Evolutionary conservation across 352 stramenopile species (phyloP), one percentile per base, ranked within the genome.

Genomic region (Globisporangium echinulatum): DNA sequence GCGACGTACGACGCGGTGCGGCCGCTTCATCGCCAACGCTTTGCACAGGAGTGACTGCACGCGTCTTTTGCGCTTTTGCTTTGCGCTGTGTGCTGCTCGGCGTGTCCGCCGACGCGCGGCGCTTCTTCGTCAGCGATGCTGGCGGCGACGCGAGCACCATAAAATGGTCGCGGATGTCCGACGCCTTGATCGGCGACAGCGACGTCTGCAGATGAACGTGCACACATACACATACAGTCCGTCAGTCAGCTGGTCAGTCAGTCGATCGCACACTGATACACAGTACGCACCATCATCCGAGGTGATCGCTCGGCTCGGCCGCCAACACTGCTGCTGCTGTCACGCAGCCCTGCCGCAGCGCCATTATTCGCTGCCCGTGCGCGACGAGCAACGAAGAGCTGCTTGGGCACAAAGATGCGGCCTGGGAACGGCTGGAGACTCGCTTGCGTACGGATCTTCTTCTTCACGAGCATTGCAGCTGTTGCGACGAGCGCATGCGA

Each of bases 391-490:
- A 37, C 64, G 49, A 66, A 92, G 14, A 95, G 63, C 55, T 92
- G 72, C 53, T 87, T 92, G 0, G 86, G 86, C 15, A 95, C 63
- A 59, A 81, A 95, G 46, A 95, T 93, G 58, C 82, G 85, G 7
- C 86, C 86, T 4, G 86, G 86, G 47, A 88, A 96, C 19, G 84
- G 61, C 63, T 90, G 88, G 52, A 96, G 59, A 62, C 92, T 92
- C 9, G 79, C 85, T 62, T 90, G 84, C 4, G 85, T 90, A 68
- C 91, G 90, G 59, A 96, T 94, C 47, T 86, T 85, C 44, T 87
- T 88, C 59, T 90, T 90, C 37, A 96, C 67, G 25, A 90, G 50
- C 1, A 63, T 43, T 0, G 80, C 79, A 1, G 71, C 67, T 19
- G 64, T 86, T 37, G 88, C 82, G 37, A 92, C 71, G 14, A 93